Evolutionary conservation across 78 protist species (phyloP), one percentile per base, ranked within the genome.

Genomic region (Tieghemostelium lacteum): DNA sequence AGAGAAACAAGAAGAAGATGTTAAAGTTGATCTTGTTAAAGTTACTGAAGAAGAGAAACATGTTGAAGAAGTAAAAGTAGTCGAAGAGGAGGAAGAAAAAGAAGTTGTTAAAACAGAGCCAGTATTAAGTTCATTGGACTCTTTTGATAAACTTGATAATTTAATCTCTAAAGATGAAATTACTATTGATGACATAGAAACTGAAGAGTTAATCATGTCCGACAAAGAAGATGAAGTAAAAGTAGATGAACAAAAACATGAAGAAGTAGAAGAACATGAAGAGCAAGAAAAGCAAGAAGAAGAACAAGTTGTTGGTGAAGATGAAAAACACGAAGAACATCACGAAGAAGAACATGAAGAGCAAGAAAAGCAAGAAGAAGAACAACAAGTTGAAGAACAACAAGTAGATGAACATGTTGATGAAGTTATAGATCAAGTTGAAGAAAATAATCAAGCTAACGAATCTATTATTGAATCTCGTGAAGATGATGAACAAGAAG

Each of bases 61-160:
- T 45, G 52, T 45, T 45, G 52, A 45, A 45, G 52, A 45, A 10
- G 52, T 10, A 45, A 45, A 14, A 50, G 62, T 20, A 26, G 45
- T 87, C 37, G 98, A 96, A 86, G 95, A 29, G 0, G 42, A 93
- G 52, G 52, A 45, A 14, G 52, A 45, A 14, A 45, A 10, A 6
- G 10, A 45, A 14, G 52, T 45, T 45, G 10, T n/a, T n/a, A n/a
- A n/a, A n/a, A n/a, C n/a, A n/a, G n/a, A n/a, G n/a, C n/a, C n/a
- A n/a, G n/a, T n/a, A n/a, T n/a, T n/a, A n/a, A n/a, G n/a, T n/a
- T n/a, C n/a, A n/a, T n/a, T n/a, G n/a, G n/a, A n/a, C n/a, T n/a
- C n/a, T n/a, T n/a, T 14, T 45, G 52, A 45, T 45, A 10, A 45
- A 14, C n/a, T 14, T 45, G 52, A 45, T 45, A 10, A 45, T 6